Evolutionary conservation across 225 moss, liverwort and hornwort genomes (phyloP), one percentile per base, ranked within the genome.

Genomic region (Polytrichum formosum): DNA sequence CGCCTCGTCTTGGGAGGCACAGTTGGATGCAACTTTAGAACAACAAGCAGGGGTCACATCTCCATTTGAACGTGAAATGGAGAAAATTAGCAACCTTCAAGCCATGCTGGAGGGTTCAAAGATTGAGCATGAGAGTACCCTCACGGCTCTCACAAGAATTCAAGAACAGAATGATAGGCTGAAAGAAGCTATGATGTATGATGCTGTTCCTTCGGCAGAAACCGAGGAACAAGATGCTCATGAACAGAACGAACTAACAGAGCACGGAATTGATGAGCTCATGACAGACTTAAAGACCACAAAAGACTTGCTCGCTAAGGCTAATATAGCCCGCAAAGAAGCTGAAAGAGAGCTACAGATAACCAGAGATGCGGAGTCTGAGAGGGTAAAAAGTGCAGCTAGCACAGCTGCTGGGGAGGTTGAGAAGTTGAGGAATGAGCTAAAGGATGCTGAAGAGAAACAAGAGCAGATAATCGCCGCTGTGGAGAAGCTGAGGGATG

Each of bases 291-390:
- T 86, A 2, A 26, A 54, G 66, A 30, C 56, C 63, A 64, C 80
- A 54, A 86, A 83, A 64, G 79, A 77, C 2, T 55, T 77, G 75
- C 79, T 82, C 54, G 59, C 73, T 62, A 63, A 76, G 56, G 63
- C 71, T 22, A 20, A 80, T 69, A 68, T 6, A 20, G 72, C 69
- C 28, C 6, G 21, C 28, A 73, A 75, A 8, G 74, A 53, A 0
- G 22, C 77, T 18, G 79, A 81, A 0, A 73, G 77, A 28, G 78
- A 87, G 55, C 73, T 74, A 21, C 17, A 53, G 9, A 65, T 62
- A 6, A 66, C 18, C 26, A 73, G 22, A 25, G 55, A 61, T 55
- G 22, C 28, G 1, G 75, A 69, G 5, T 21, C 62, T 1, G 58
- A 76, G 63, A 83, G 69, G 20, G 1, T 33, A 23, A 37, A 70